Conservation (phyloP, 768 basidiomycete species). For the Russula vinacea region DNA sequence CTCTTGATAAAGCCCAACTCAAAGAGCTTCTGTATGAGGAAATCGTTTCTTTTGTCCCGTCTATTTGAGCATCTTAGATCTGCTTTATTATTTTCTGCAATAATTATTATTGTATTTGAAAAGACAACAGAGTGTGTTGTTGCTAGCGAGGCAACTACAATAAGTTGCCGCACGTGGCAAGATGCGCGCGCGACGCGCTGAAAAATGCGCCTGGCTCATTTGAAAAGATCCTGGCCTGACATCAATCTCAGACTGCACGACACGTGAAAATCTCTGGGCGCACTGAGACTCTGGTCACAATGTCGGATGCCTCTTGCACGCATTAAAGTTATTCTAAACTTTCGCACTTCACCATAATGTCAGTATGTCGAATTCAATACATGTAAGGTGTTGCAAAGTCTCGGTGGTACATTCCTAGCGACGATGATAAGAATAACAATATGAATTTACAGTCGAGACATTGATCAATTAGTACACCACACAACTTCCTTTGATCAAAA, state of each 20-base stretch:
- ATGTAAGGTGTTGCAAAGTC: constrained; percentile 1
- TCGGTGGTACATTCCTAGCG: constrained; percentile 19
- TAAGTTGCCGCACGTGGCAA: not conserved
- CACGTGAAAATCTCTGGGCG: no score
- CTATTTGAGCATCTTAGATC: constrained; percentile 42
- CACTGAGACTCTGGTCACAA: no score
- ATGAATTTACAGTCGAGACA: constrained; percentile 11
- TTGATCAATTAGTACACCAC: not conserved
- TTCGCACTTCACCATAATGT: not conserved
- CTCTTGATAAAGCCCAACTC: constrained; percentile 71
- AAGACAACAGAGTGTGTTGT: not conserved
- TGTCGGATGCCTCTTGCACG: no score
- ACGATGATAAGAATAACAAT: constrained; percentile 26
- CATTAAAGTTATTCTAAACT: not conserved
- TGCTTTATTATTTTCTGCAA: constrained; percentile 21
- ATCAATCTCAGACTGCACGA: no score
- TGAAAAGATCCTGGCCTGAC: no score
- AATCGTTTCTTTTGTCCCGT: constrained; percentile 69
- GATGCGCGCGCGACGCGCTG: no score
- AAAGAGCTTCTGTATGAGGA: constrained; percentile 85
- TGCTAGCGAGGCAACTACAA: not conserved
- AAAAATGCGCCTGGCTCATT: no score
- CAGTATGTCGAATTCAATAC: not conserved
- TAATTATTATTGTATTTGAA: constrained; percentile 11
- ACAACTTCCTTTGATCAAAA: constrained; percentile 36